Percentiles rank a stretch among this genome's conserved stretches.
These are phyloP conservation scores for Penicillium occitanis DNA, from an alignment of 2,329 filamentous ascomycete species.

Conservation along the genomic window DNA sequence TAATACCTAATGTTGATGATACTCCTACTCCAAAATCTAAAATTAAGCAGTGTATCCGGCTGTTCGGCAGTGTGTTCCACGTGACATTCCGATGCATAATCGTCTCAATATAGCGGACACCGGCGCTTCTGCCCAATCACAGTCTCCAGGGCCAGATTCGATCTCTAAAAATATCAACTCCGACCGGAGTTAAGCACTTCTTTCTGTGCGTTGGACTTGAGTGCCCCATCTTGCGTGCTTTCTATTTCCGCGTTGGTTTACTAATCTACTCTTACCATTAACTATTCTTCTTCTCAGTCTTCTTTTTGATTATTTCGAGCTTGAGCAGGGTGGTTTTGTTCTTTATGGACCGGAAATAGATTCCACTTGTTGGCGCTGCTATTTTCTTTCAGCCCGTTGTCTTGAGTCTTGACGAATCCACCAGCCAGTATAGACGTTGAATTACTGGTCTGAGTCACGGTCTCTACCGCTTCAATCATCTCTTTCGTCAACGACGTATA, in stretches of 20 bases:
- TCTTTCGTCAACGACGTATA: background rate
- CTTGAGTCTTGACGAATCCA: background rate
- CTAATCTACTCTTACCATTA: background rate
- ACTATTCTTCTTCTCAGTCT: background rate
- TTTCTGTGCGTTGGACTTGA: background rate
- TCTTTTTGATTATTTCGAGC: background rate
- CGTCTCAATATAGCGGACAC: background rate
- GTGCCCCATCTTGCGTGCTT: background rate
- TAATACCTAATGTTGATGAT: slow-evolving; percentile 1
- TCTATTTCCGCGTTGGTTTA: background rate
- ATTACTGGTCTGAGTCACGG: background rate
- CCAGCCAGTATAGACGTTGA: background rate
- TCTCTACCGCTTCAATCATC: background rate
- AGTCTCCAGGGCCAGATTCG: background rate
- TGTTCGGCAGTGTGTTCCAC: background rate
- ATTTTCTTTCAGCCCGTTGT: background rate
- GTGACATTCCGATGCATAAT: slow-evolving; percentile 3
- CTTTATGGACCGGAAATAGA: background rate
- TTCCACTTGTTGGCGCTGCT: background rate
- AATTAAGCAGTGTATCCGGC: background rate
- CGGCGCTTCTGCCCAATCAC: background rate
- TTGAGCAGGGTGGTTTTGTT: background rate
- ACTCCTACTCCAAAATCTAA: background rate
- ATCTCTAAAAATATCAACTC: background rate
- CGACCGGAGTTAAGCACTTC: slow-evolving; percentile 2